Conservation (phyloP, 163 green algal genomes). For the Chlorella variabilis region DNA sequence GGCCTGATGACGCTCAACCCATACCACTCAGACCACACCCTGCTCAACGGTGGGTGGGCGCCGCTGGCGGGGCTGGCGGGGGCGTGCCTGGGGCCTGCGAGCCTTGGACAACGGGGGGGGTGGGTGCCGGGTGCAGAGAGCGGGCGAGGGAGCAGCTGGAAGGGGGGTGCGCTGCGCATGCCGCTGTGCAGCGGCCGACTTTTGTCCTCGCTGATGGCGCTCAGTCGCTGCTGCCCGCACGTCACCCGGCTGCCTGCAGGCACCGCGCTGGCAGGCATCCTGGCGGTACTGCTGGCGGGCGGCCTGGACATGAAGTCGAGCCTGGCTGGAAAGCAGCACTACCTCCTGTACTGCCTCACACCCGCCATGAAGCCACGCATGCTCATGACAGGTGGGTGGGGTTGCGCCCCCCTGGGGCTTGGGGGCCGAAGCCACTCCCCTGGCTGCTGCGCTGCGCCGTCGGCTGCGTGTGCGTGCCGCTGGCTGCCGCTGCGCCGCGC, state of each 20-base stretch:
- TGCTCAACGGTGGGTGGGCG: conserved; percentile 70
- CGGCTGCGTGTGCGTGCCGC: not conserved
- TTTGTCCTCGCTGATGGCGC: too few relatives aligned
- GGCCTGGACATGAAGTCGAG: conserved; percentile 84
- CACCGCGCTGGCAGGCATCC: conserved; percentile 83
- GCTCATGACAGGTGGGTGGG: conserved; percentile 92
- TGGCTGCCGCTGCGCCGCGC: too few relatives aligned
- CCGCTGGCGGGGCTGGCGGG: not conserved
- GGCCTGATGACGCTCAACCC: conserved; percentile 93
- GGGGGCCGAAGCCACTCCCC: too few relatives aligned
- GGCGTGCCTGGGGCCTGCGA: not conserved
- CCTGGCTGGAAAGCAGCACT: conserved; percentile 89
- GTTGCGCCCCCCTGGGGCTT: not conserved
- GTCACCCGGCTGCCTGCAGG: too few relatives aligned
- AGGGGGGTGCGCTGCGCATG: too few relatives aligned
- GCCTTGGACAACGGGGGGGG: too few relatives aligned
- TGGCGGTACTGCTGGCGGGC: conserved; percentile 80
- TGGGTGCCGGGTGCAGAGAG: too few relatives aligned
- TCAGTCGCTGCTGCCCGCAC: too few relatives aligned
- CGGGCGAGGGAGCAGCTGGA: too few relatives aligned
- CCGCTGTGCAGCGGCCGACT: too few relatives aligned
- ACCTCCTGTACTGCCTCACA: conserved; percentile 93
- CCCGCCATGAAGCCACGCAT: conserved; percentile 94
- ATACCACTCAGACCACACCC: conserved; percentile 89
- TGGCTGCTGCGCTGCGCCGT: not conserved